These are phyloP conservation scores for Stygiomarasmius scandens DNA, from an alignment of 1,284 basidiomycete genomes.

Conservation along the genomic window DNA sequence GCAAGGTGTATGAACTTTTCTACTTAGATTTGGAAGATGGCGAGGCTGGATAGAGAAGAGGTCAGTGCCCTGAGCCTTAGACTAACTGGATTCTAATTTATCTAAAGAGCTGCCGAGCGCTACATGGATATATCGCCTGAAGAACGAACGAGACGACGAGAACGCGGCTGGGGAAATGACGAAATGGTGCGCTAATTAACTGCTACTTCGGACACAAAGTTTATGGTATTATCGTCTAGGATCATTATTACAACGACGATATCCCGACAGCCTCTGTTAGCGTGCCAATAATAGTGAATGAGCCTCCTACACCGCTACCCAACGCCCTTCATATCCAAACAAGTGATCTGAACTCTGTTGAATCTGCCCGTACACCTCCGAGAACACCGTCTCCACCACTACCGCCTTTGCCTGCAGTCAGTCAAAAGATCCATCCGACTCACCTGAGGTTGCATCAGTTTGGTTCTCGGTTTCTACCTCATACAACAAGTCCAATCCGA, in stretches of 20 bases:
- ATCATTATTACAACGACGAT: background rate
- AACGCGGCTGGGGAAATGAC: slow-evolving; percentile 68
- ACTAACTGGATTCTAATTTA: slow-evolving; percentile 9
- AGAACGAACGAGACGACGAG: slow-evolving; percentile 56
- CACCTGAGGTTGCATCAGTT: slow-evolving; percentile 73
- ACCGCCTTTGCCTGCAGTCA: slow-evolving; percentile 47
- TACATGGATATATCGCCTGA: slow-evolving; percentile 66
- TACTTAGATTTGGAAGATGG: slow-evolving; percentile 76
- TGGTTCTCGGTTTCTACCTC: slow-evolving; percentile 82
- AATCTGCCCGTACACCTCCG: slow-evolving; percentile 28
- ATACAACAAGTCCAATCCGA: slow-evolving; percentile 69
- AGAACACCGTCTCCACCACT: slow-evolving; percentile 37
- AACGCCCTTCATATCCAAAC: slow-evolving; percentile 48
- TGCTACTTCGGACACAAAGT: background rate
- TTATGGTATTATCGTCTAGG: background rate
- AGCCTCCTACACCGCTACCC: slow-evolving; percentile 22
- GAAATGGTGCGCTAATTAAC: slow-evolving; percentile 16
- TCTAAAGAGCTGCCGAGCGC: slow-evolving; percentile 73
- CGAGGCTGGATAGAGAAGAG: slow-evolving; percentile 84
- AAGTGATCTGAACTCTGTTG: slow-evolving; percentile 33
- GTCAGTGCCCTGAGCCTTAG: slow-evolving; percentile 38
- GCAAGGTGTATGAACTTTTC: slow-evolving; percentile 17
- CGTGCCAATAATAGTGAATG: slow-evolving; percentile 24
- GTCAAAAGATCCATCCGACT: slow-evolving; percentile 55
- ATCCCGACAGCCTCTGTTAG: background rate